These are phyloP conservation scores for Lactarius akahatsu DNA, from an alignment of 768 basidiomycete species.

Conservation along the genomic window DNA sequence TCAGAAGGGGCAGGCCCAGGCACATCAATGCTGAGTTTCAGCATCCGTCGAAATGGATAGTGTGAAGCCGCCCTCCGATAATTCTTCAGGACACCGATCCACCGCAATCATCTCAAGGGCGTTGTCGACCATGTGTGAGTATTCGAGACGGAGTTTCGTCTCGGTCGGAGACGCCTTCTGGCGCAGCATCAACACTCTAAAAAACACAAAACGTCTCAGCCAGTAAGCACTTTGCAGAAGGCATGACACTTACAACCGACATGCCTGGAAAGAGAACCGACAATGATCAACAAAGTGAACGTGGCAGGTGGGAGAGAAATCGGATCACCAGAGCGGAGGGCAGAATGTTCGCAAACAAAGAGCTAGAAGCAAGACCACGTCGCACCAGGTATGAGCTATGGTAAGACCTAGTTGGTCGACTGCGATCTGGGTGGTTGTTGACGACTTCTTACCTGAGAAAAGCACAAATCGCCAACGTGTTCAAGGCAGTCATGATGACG, in stretches of 20 bases:
- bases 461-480: conserved; percentile 20
- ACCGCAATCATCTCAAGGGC: conserved; percentile 22
- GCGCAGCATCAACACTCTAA: conserved; percentile 28
- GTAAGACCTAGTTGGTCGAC: background rate
- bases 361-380: conserved; percentile 3
- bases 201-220: background rate
- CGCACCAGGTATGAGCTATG: conserved; percentile 4
- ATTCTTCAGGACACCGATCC: background rate
- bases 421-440: background rate
- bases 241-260: conserved; percentile 19
- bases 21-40: background rate
- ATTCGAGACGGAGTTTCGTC: conserved; percentile 10
- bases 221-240: background rate
- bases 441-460: conserved; percentile 17
- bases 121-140: conserved; percentile 18
- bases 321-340: conserved; percentile 23
- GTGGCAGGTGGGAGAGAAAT: background rate
- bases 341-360: conserved; percentile 20
- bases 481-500: conserved; percentile 23
- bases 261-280: conserved; percentile 12
- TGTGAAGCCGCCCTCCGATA: background rate
- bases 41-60: background rate
- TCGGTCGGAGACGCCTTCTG: conserved; percentile 24
- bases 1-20: background rate
- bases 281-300: background rate